Evolutionary conservation across 208 protist species (phyloP), one percentile per base, ranked within the genome.

Genomic region (Lotmaria passim): DNA sequence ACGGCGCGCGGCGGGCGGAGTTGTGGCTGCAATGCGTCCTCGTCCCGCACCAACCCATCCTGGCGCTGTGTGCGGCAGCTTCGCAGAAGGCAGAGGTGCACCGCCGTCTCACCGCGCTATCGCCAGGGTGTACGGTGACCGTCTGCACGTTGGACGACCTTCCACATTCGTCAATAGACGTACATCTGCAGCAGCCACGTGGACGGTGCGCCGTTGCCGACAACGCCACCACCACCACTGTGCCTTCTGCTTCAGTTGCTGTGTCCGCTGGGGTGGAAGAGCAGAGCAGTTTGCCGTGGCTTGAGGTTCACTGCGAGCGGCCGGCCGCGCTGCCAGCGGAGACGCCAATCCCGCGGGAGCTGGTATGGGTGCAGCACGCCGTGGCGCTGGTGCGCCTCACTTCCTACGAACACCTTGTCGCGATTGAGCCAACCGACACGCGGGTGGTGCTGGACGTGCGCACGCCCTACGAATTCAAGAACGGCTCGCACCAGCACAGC

Each of bases 11-110:
- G 69, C 75, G 81, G 46, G 89, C 86, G 26, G 89, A 94, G 73
- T 67, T 94, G 64, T 94, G 89, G 89, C 79, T 94, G 30, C 86
- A 90, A 64, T 89, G 86, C 47, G 38, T 90, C n/a, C 65, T 90
- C n/a, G 55, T 78, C 14, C 89, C 89, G 1, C 48, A 61, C n/a
- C 85, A 90, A 63, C 77, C 79, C 2, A 73, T 94, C 31, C 36
- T 94, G 3, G 82, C 70, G 6, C 50, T 93, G 15, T 86, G 78
- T 68, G 75, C 60, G 4, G 50, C 53, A 1, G 53, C 73, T 38
- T 36, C 58, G 24, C 80, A 89, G 43, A 31, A 59, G 15, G 56
- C 38, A 12, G 60, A 71, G 50, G 63, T 83, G 53, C 56, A 46
- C 15, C 53, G 62, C 17, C 81, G 86, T 1, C 62, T 90, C 12